Evolutionary conservation across 1,284 basidiomycete species (phyloP), one percentile per base, ranked within the genome.

Genomic region (Amylostereum areolatum): DNA sequence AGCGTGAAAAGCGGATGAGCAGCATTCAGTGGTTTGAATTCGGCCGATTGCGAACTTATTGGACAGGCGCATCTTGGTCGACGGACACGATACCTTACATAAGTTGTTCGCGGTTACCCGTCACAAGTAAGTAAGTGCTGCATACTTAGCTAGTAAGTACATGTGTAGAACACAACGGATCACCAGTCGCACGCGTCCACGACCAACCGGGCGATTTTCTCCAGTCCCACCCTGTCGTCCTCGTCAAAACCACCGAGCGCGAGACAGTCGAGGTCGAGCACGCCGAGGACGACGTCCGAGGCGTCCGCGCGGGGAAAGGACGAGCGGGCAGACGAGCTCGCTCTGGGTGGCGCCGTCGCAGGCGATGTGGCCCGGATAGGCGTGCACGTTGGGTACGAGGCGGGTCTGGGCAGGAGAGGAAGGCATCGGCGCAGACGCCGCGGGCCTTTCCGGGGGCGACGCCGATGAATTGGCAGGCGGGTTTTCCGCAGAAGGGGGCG

Each of bases 281-380:
- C 90, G 8, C 92, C 92, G 35, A 93, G 63, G 2, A 72, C 71
- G 41, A 69, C 57, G 18, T 66, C 66, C 25, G 58, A 60, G 36
- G 63, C 66, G 46, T 61, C 51, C 31, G 57, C 18, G 18, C 18
- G 18, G 18, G 18, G 62, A 36, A 24, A 77, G 55, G 41, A 87
- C 63, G 30, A 96, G 71, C 3, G 92, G 91, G 51, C 85, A 72
- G 7, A 94, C 92, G 47, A 95, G 81, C 64, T 95, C 92, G 58
- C 89, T 91, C 59, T 85, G 85, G 2, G 91, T 93, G 49, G 83
- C 80, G 12, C 83, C 87, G 59, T 94, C 91, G 60, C 92, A 95
- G 3, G 90, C 90, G 54, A 94, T 93, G 62, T 96, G 92, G 0
- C 91, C 90, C 1, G 90, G 89, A 61, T 92, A 93, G 2, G 66